These are phyloP conservation scores for Eimeria zaria DNA, from an alignment of 169 alveolate genomes.

Conservation along the genomic window DNA sequence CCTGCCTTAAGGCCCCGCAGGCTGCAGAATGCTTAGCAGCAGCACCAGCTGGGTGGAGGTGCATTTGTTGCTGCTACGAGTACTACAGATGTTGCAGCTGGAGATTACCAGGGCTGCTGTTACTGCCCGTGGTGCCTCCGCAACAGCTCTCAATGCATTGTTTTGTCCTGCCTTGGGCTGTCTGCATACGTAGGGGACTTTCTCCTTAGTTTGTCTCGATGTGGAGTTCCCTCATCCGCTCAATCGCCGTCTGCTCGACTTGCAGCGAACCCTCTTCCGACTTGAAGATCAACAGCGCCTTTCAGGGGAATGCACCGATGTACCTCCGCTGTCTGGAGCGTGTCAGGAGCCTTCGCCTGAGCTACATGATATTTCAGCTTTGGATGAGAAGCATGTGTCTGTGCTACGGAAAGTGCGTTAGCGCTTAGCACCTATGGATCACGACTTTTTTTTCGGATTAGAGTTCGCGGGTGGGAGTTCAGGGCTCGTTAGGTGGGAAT, in stretches of 20 bases:
- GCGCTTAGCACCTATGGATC: not conserved
- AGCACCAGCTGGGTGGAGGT: not conserved
- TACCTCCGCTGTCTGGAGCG: not conserved
- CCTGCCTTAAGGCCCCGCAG: not conserved
- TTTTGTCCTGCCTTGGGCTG: not conserved
- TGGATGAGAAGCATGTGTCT: not conserved
- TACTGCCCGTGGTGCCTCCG: not conserved
- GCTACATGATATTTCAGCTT: conserved; percentile 9
- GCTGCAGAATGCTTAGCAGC: not conserved
- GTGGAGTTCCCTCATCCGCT: conserved; percentile 81
- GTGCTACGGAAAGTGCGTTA: not conserved
- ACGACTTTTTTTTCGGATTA: not conserved
- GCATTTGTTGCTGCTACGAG: not conserved
- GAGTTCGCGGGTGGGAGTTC: not conserved
- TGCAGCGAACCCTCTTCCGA: conserved; percentile 1
- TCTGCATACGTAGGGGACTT: conserved; percentile 65
- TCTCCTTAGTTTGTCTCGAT: conserved; percentile 80
- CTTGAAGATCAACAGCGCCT: not conserved
- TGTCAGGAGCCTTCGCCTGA: not conserved
- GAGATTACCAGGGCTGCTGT: not conserved
- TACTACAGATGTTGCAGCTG: not conserved
- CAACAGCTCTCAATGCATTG: not conserved
- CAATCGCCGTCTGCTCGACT: conserved; percentile 42
- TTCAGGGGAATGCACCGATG: not conserved
- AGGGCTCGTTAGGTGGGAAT: not conserved